Conservation (phyloP, 2,329 filamentous ascomycete species). For the Phoma sp. region DNA sequence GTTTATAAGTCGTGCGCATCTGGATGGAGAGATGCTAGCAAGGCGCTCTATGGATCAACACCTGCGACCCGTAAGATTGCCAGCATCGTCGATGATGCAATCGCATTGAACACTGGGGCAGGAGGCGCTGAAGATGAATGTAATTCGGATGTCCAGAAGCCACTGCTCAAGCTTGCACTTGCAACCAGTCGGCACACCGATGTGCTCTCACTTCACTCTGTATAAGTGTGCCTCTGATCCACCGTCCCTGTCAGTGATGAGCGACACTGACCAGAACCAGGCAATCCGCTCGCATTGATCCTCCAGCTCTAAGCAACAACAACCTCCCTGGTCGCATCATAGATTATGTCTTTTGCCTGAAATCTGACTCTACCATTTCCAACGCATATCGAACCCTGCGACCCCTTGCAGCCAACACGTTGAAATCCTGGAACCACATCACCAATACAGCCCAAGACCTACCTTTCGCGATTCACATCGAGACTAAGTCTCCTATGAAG, state of each 20-base stretch:
- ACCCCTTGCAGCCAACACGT: constrained; percentile 16
- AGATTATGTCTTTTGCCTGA: constrained; percentile 34
- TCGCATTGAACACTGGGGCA: constrained; percentile 22
- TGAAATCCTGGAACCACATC: constrained; percentile 31
- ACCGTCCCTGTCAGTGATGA: not conserved
- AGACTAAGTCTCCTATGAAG: constrained; percentile 35
- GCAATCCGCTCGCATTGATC: constrained; percentile 31
- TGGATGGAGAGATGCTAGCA: constrained; percentile 18
- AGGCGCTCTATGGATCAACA: constrained; percentile 22
- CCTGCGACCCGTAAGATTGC: constrained; percentile 18
- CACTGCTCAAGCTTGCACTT: constrained; percentile 30
- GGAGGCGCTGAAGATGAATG: constrained; percentile 32
- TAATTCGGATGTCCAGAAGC: constrained; percentile 31
- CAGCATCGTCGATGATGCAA: constrained; percentile 24
- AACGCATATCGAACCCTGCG: constrained; percentile 25
- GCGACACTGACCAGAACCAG: constrained; percentile 14
- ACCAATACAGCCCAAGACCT: constrained; percentile 17
- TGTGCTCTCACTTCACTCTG: constrained; percentile 23
- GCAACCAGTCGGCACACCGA: constrained; percentile 21
- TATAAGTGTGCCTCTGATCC: constrained; percentile 22
- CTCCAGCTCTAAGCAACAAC: constrained; percentile 23
- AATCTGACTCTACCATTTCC: constrained; percentile 20
- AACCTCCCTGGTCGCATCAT: constrained; percentile 26
- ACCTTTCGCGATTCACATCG: constrained; percentile 33
- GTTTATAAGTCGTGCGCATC: too few species aligned